Percentiles rank a stretch among this genome's conserved stretches.
Conservation (phyloP, 2,329 filamentous ascomycete species). For the Mariannaea sp. region DNA sequence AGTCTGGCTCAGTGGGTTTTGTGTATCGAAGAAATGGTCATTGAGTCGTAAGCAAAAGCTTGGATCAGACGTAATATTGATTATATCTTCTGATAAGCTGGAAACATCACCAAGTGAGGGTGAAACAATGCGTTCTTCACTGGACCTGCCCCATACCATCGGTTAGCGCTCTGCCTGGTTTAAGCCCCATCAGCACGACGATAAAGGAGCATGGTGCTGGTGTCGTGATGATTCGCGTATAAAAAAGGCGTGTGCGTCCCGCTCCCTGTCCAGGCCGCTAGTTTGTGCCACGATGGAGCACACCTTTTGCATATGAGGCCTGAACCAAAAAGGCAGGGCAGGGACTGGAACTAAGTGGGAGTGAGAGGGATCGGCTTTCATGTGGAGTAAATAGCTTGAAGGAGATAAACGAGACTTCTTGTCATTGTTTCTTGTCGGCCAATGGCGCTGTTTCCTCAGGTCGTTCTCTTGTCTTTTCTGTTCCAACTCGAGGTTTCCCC, state of each 20-base stretch:
- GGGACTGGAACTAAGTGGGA: not conserved
- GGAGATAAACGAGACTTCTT: not conserved
- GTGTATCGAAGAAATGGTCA: too few relatives aligned
- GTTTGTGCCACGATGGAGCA: not conserved
- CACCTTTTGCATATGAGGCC: not conserved
- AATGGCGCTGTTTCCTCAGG: conserved; percentile 1
- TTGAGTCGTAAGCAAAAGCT: too few relatives aligned
- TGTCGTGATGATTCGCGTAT: conserved; percentile 19
- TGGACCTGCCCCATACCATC: not conserved
- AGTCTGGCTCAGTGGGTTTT: too few relatives aligned
- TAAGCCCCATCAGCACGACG: conserved; percentile 6
- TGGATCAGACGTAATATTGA: not conserved
- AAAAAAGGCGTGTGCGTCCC: conserved; percentile 34
- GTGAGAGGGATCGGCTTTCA: not conserved
- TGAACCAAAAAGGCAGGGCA: not conserved
- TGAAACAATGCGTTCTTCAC: not conserved
- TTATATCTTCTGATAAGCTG: not conserved
- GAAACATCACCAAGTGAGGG: not conserved
- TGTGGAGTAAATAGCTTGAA: not conserved
- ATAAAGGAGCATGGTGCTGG: conserved; percentile 19
- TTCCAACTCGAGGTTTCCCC: too few relatives aligned
- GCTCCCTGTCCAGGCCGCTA: conserved; percentile 34
- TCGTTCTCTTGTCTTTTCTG: too few relatives aligned
- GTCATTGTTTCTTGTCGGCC: not conserved
- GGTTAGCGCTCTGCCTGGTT: conserved; percentile 6